phyloP scores from a whole-genome alignment of 805 yeast genomes.

The Kodamaea neixiangensis region DNA sequence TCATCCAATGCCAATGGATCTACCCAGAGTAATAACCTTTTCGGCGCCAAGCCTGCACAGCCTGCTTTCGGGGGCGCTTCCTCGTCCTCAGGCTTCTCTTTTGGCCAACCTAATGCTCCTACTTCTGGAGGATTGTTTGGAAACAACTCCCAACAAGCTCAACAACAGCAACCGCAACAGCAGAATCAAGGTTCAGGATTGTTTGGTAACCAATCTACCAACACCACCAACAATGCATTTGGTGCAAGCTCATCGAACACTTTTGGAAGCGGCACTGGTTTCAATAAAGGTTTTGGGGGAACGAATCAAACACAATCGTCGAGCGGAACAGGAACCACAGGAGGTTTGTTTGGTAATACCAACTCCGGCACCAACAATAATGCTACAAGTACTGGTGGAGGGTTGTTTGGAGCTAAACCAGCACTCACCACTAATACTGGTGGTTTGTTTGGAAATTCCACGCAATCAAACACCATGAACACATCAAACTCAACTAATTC shows the following conservation, averaged over 20 bases:
- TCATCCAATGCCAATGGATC: conserved; percentile 1
- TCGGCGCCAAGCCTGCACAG: neutral
- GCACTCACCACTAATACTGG: conserved; percentile 11
- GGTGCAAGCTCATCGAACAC: neutral
- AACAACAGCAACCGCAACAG: neutral
- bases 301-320: neutral
- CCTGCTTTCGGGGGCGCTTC: neutral
- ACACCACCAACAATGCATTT: neutral
- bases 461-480: conserved; percentile 8
- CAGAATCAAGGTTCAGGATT: conserved; percentile 20
- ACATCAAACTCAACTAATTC: conserved; percentile 3
- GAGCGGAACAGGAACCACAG: neutral
- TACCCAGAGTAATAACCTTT: neutral
- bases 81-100: neutral
- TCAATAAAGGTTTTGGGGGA: neutral
- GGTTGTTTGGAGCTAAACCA: conserved; percentile 10
- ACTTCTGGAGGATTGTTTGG: conserved; percentile 16
- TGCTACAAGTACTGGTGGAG: conserved; percentile 1
- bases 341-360: conserved; percentile 1
- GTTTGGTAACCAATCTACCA: conserved; percentile 11
- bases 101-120: neutral
- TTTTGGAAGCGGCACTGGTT: neutral
- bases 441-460: conserved; percentile 20
- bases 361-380: neutral
- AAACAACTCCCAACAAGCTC: neutral